Conservation (phyloP, 1,139 yeast species). For the Saccharomyces pastorianus region DNA sequence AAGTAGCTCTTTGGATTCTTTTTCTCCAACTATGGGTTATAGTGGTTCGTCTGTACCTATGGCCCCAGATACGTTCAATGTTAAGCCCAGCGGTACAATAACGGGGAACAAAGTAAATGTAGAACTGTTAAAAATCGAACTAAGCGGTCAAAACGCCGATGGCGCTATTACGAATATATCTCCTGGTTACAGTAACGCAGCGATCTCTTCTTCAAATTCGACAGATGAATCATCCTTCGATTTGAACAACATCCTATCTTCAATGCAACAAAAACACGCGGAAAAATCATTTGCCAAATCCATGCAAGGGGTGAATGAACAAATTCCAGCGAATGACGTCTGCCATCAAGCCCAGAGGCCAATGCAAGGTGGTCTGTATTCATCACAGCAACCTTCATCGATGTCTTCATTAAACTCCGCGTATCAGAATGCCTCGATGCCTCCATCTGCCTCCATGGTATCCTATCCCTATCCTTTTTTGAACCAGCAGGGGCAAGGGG, state of each 20-base stretch:
- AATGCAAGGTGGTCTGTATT: not conserved
- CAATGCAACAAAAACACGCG: not conserved
- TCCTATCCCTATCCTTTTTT: not conserved
- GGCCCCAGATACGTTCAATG: conserved; percentile 23
- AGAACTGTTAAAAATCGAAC: not conserved
- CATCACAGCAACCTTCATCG: not conserved
- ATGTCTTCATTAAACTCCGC: not conserved
- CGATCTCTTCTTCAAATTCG: not conserved
- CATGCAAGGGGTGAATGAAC: not conserved
- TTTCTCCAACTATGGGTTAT: conserved; percentile 16
- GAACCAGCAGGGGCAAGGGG: not conserved
- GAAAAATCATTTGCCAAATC: not conserved
- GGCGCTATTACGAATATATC: not conserved
- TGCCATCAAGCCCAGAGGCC: not conserved
- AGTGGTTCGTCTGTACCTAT: conserved; percentile 30
- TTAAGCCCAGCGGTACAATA: conserved; percentile 19
- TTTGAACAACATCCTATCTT: not conserved
- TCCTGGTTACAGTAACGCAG: not conserved
- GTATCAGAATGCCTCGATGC: not conserved
- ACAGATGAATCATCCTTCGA: not conserved
- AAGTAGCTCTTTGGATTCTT: not conserved
- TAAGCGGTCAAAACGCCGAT: not conserved
- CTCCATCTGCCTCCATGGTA: not conserved
- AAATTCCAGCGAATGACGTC: not conserved
- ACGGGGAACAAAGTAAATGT: not conserved